Evolutionary conservation across 129 eudicot species (phyloP), one percentile per base, ranked within the genome.

Genomic region (Dittrichia graveolens): DNA sequence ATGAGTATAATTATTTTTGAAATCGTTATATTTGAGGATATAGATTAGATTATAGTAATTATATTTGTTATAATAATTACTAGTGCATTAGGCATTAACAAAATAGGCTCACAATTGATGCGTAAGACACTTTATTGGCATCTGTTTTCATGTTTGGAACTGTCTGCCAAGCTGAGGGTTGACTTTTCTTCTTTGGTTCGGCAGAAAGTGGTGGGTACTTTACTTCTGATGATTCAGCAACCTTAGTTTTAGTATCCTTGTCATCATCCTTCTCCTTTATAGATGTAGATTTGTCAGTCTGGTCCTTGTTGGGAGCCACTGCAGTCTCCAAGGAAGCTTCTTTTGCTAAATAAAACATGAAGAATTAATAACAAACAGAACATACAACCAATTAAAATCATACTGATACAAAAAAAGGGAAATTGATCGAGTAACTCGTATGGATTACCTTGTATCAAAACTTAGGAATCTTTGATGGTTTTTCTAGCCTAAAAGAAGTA

Each of bases 81-180:
- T 16, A 54, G 60, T 18, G 34, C 60, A 7, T 53, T 11, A 15
- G 31, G 31, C 31, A 24, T 24, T 50, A 52, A 31, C 31, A 62
- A 38, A 48, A 55, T 39, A 43, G 39, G 55, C 85, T 77, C 79
- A 82, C 85, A 69, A 77, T 66, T 50, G 85, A 82, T 66, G 85
- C 82, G 19, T 82, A 77, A 37, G 85, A 82, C 49, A 37, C 53
- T 67, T 46, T 82, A 34, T 58, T 61, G 13, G 79, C 38, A 41
- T 66, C 76, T 39, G 58, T 80, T 59, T 65, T 71, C 19, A 66
- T 10, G 52, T 13, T 81, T 47, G 53, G 13, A 68, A 55, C 72
- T 40, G 65, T 47, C 65, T 60, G 34, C 65, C 67, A 35, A 24
- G 42, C 61, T 11, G 58, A 41, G 24, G 70, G 54, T 55, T 64